phyloP scores from a whole-genome alignment of 371 early-diverging fungal species.

The Mortierella sp. region DNA sequence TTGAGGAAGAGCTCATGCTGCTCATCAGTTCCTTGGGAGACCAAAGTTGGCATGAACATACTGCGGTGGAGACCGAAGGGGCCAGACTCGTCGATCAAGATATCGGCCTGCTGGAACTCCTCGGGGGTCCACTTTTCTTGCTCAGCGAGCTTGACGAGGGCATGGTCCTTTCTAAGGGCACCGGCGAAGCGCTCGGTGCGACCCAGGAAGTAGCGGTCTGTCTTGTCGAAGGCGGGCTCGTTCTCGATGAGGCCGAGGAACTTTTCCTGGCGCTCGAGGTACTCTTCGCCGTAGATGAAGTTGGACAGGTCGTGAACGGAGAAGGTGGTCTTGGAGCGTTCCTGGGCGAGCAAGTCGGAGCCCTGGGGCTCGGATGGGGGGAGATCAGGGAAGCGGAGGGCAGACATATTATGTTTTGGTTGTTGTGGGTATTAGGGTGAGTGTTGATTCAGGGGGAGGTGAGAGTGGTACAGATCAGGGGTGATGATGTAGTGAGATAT shows the following conservation, averaged over 20 bases:
- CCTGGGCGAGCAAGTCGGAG: constrained; percentile 67
- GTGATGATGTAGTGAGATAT: not conserved
- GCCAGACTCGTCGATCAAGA: constrained; percentile 68
- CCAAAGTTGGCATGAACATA: constrained; percentile 84
- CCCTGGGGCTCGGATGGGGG: constrained; percentile 70
- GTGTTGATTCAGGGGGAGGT: not conserved
- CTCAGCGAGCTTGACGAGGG: constrained; percentile 65
- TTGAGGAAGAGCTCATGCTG: constrained; percentile 84
- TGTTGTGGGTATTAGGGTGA: not conserved
- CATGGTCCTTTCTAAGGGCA: constrained; percentile 68
- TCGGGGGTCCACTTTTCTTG: constrained; percentile 68
- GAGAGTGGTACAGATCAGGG: not conserved
- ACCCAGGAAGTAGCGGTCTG: constrained; percentile 66
- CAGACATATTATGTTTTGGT: constrained; percentile 29
- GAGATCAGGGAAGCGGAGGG: constrained; percentile 65
- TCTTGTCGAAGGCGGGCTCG: constrained; percentile 74
- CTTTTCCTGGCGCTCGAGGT: constrained; percentile 64
- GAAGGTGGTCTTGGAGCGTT: constrained; percentile 70
- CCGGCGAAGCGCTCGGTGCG: constrained; percentile 65
- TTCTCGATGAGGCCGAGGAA: constrained; percentile 66
- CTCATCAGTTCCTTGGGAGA: constrained; percentile 81
- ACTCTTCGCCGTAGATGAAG: constrained; percentile 68
- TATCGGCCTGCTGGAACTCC: constrained; percentile 67
- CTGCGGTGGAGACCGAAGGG: constrained; percentile 61
- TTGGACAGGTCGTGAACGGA: constrained; percentile 66